phyloP scores from a whole-genome alignment of 495 filamentous ascomycete species.

The Pseudomonodictys pantanalensis region DNA sequence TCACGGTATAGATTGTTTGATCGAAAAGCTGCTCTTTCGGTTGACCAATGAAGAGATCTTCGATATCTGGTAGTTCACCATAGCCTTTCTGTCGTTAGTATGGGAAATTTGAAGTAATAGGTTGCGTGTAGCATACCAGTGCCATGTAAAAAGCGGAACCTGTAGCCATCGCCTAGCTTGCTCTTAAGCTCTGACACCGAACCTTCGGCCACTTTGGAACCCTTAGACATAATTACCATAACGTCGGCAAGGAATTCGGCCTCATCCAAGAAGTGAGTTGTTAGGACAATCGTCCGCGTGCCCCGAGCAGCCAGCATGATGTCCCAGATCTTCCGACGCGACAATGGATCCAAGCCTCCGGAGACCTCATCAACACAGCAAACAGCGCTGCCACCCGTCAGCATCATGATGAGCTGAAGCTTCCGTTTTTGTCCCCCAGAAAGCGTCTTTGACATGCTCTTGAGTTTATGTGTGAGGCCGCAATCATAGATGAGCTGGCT shows the following conservation, averaged over 20 bases:
- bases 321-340: conserved; percentile 82
- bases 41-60: conserved; percentile 48
- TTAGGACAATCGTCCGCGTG: conserved; percentile 72
- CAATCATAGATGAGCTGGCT: conserved; percentile 60
- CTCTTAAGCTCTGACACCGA: conserved; percentile 40
- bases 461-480: conserved; percentile 67
- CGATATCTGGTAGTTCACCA: conserved; percentile 46
- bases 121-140: no score
- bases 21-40: conserved; percentile 61
- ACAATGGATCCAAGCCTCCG: conserved; percentile 77
- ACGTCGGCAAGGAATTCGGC: conserved; percentile 43
- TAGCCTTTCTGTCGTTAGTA: no score
- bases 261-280: conserved; percentile 59
- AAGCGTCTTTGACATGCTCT: conserved; percentile 63
- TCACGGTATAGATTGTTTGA: conserved; percentile 64
- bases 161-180: conserved; percentile 58
- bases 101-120: no score
- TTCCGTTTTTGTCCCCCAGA: conserved; percentile 89
- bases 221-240: conserved; percentile 43
- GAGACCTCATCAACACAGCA: conserved; percentile 90
- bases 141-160: conserved; percentile 64
- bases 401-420: conserved; percentile 90
- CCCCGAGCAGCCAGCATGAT: conserved; percentile 80
- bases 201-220: conserved; percentile 38
- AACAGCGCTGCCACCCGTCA: conserved; percentile 77